These are phyloP conservation scores for Wilhelminamyces savonicus DNA, from an alignment of 805 yeast genomes.

Conservation along the genomic window DNA sequence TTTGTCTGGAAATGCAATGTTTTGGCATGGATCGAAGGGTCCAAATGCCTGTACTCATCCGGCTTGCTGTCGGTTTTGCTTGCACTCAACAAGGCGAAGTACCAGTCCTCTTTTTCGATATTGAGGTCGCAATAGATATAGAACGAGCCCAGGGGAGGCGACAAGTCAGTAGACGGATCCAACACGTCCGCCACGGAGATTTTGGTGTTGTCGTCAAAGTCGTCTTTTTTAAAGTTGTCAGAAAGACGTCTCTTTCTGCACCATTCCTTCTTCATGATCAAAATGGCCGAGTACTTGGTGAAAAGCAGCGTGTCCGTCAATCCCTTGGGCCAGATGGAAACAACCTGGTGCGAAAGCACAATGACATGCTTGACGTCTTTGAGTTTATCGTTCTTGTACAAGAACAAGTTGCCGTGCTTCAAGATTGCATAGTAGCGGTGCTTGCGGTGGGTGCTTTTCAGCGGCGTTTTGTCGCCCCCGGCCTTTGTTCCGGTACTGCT, in stretches of 20 bases:
- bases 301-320: conserved; percentile 73
- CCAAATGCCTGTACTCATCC: conserved; percentile 5
- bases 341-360: conserved; percentile 62
- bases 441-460: conserved; percentile 32
- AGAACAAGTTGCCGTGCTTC: conserved; percentile 81
- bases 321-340: conserved; percentile 80
- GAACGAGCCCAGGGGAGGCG: conserved; percentile 35
- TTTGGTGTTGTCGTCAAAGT: conserved; percentile 5
- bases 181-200: conserved; percentile 21
- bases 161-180: conserved; percentile 11
- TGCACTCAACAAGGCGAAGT: conserved; percentile 76
- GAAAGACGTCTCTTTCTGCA: conserved; percentile 13
- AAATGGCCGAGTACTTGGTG: conserved; percentile 73
- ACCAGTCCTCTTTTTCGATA: conserved; percentile 88
- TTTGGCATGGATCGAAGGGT: conserved; percentile 60
- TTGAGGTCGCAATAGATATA: conserved; percentile 75
- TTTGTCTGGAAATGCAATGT: conserved; percentile 66
- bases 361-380: conserved; percentile 72
- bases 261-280: conserved; percentile 50
- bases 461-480: conserved; percentile 4
- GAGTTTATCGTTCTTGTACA: conserved; percentile 68
- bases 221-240: conserved; percentile 6
- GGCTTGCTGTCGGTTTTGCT: conserved; percentile 39
- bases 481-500: no score
- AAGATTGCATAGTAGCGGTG: conserved; percentile 65